phyloP scores from a whole-genome alignment of 495 filamentous ascomycete genomes.

The Aspergillus nidulans region DNA sequence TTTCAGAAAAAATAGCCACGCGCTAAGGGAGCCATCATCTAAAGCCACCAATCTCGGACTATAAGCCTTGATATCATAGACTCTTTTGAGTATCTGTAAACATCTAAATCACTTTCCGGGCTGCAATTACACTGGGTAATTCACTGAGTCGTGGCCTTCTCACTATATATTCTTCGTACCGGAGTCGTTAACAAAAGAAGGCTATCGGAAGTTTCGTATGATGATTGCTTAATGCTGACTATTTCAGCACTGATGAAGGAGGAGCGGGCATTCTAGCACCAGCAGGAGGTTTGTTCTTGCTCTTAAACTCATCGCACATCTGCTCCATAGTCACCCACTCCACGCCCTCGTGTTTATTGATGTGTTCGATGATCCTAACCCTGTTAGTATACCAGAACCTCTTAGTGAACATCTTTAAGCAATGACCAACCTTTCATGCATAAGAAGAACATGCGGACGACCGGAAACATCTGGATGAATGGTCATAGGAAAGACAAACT shows the following conservation, averaged over 20 bases:
- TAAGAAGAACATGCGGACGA: slow-evolving; percentile 61
- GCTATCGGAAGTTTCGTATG: not conserved
- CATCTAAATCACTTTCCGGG: no score
- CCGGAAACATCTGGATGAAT: slow-evolving; percentile 68
- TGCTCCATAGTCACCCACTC: slow-evolving; percentile 72
- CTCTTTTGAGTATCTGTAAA: no score
- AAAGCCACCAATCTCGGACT: no score
- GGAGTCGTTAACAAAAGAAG: no score
- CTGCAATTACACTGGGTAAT: no score
- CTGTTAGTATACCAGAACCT: not conserved
- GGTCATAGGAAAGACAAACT: slow-evolving; percentile 66
- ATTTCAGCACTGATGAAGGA: slow-evolving; percentile 10
- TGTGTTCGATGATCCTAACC: slow-evolving; percentile 60
- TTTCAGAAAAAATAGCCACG: not conserved
- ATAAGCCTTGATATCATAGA: no score
- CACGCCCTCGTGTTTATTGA: slow-evolving; percentile 68
- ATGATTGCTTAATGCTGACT: not conserved
- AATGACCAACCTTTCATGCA: slow-evolving; percentile 52
- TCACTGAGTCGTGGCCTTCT: no score
- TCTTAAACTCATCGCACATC: slow-evolving; percentile 66
- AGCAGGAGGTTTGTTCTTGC: slow-evolving; percentile 58
- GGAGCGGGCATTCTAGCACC: slow-evolving; percentile 65
- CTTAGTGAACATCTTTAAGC: not conserved
- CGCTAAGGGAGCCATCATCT: no score
- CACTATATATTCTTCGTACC: no score